These are phyloP conservation scores for Phyllosticta citribraziliensis DNA, from an alignment of 2,329 filamentous ascomycete species.

Conservation along the genomic window DNA sequence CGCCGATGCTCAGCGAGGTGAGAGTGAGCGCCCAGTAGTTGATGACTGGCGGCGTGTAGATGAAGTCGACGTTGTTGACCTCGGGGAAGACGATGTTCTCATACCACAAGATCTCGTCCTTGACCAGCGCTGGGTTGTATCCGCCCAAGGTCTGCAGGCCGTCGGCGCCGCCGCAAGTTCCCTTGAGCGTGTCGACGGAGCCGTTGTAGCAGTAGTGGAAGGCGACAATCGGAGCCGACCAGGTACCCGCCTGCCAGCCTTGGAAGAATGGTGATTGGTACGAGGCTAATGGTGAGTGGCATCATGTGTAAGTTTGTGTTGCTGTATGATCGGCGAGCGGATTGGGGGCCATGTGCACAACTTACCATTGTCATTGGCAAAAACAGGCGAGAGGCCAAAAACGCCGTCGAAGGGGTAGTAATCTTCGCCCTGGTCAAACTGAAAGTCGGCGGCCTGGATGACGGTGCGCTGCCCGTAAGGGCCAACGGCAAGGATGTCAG, in stretches of 20 bases:
- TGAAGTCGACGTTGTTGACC: slow-evolving; percentile 15
- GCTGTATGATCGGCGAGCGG: not conserved
- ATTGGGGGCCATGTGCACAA: not conserved
- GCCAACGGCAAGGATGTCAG: not conserved
- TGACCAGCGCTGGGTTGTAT: slow-evolving; percentile 12
- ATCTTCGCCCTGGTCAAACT: not conserved
- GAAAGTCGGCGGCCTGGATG: not conserved
- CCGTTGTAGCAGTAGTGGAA: slow-evolving; percentile 16
- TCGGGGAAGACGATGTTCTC: slow-evolving; percentile 13
- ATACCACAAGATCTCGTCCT: slow-evolving; percentile 13
- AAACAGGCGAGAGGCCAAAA: not conserved
- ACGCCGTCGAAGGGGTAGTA: not conserved
- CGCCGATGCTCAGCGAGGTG: slow-evolving; percentile 13
- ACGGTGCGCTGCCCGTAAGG: not conserved
- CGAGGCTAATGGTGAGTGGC: not conserved
- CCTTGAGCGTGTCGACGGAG: slow-evolving; percentile 11
- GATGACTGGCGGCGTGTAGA: slow-evolving; percentile 13
- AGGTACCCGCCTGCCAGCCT: slow-evolving; percentile 4
- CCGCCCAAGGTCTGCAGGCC: slow-evolving; percentile 15
- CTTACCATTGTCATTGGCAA: not conserved
- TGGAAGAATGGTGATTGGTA: not conserved
- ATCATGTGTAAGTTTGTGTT: not conserved
- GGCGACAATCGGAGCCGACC: slow-evolving; percentile 9
- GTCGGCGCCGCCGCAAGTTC: slow-evolving; percentile 12
- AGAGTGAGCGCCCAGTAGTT: slow-evolving; percentile 15